phyloP scores from a whole-genome alignment of 805 yeast genomes.

The Metschnikowia reukaufii region DNA sequence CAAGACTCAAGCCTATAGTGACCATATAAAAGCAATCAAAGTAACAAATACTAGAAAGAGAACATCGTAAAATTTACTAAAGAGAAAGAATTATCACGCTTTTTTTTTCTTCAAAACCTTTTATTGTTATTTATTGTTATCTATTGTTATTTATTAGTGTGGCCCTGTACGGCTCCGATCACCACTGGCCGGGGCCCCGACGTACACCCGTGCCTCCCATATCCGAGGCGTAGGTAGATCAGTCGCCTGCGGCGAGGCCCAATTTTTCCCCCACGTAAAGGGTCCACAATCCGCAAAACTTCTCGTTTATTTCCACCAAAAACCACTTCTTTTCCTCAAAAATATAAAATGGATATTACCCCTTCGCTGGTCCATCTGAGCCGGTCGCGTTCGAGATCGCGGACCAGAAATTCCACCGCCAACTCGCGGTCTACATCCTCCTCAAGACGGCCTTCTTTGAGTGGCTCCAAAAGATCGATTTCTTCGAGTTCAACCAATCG shows the following conservation, averaged over 20 bases:
- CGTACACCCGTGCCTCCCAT: constrained; percentile 4
- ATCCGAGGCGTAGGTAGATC: not conserved
- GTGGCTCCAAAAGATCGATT: constrained; percentile 33
- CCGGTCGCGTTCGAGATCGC: constrained; percentile 40
- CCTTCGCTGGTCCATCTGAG: constrained; percentile 23
- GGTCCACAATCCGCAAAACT: constrained; percentile 1
- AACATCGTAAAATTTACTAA: too few species aligned
- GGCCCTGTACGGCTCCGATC: too few species aligned
- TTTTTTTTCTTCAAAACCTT: too few species aligned
- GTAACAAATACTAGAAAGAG: too few species aligned
- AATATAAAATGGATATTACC: constrained; percentile 16
- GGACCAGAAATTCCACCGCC: constrained; percentile 34
- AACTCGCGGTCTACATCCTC: constrained; percentile 36
- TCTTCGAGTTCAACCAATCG: constrained; percentile 34
- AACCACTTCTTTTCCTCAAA: not conserved
- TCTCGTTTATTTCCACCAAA: not conserved
- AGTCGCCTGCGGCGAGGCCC: not conserved
- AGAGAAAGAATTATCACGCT: too few species aligned
- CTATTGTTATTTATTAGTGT: too few species aligned
- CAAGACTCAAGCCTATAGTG: too few species aligned
- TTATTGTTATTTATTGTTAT: too few species aligned
- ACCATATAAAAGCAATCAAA: too few species aligned
- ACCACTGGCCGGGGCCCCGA: too few species aligned
- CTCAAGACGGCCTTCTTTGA: constrained; percentile 34
- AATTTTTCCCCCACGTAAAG: not conserved